phyloP scores from a whole-genome alignment of 192 early-diverging fungal species.

The Coemansia sp. region DNA sequence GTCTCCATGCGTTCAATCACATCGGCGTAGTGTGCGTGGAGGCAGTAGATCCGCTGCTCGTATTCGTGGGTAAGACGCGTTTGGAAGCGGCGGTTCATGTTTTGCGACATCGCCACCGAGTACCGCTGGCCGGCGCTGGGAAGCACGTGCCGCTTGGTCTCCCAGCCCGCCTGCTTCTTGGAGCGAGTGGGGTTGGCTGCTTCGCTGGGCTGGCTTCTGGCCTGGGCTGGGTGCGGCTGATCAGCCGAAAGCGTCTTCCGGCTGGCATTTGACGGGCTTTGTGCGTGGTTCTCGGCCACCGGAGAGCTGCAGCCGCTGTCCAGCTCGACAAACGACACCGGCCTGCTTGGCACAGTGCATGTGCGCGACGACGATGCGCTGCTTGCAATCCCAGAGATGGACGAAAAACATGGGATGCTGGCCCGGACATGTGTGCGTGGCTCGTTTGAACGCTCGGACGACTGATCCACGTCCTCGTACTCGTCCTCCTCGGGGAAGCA shows the following conservation, averaged over 20 bases:
- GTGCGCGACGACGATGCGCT: conserved; percentile 22
- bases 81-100: conserved; percentile 44
- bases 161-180: conserved; percentile 3
- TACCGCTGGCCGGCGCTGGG: conserved; percentile 20
- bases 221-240: background rate
- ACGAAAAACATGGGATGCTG: conserved; percentile 16
- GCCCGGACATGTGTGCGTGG: conserved; percentile 5
- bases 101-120: conserved; percentile 46
- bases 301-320: conserved; percentile 10
- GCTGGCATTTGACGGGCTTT: conserved; percentile 23
- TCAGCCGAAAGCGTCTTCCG: conserved; percentile 6
- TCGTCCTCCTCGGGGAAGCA: conserved; percentile 42
- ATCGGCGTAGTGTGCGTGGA: conserved; percentile 48
- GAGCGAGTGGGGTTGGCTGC: background rate
- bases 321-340: conserved; percentile 8
- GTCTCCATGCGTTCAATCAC: conserved; percentile 41
- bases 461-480: conserved; percentile 7
- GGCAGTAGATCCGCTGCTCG: conserved; percentile 50
- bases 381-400: background rate
- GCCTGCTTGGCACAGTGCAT: conserved; percentile 11
- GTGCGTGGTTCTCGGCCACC: background rate
- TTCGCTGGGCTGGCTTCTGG: background rate
- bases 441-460: conserved; percentile 1
- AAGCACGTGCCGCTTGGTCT: background rate
- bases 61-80: conserved; percentile 36